phyloP scores from a whole-genome alignment of 805 yeast species.

The Wickerhamiella allomyrinae region DNA sequence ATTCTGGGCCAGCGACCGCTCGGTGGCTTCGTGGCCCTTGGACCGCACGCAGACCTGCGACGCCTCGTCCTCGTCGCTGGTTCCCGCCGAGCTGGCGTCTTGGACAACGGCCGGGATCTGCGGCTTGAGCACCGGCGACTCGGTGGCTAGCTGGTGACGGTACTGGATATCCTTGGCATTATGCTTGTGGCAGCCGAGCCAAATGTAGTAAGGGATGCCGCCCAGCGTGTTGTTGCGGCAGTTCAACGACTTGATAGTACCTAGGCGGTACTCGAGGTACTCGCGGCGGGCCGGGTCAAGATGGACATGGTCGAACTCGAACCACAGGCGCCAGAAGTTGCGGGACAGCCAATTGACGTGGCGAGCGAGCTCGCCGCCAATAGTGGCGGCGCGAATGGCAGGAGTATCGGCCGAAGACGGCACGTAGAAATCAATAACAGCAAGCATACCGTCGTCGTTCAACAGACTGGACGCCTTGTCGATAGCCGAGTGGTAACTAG shows the following conservation, averaged over 20 bases:
- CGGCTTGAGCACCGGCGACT: conserved; percentile 73
- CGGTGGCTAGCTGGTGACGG: conserved; percentile 60
- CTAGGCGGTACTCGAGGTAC: conserved; percentile 68
- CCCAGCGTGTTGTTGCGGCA: conserved; percentile 52
- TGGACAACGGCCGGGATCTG: conserved; percentile 1
- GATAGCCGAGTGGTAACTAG: conserved; percentile 63
- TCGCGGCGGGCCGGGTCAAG: conserved; percentile 71
- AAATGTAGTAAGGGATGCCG: conserved; percentile 65
- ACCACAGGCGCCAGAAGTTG: conserved; percentile 80
- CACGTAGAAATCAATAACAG: conserved; percentile 70
- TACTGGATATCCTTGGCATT: conserved; percentile 35
- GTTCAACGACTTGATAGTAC: conserved; percentile 64
- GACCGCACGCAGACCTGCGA: conserved; percentile 15
- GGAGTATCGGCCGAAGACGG: conserved; percentile 57
- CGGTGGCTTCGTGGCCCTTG: conserved; percentile 70
- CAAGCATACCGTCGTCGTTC: conserved; percentile 43
- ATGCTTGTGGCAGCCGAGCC: conserved; percentile 62
- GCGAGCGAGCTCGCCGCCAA: conserved; percentile 60
- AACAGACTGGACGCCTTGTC: conserved; percentile 48
- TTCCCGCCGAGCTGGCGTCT: background rate
- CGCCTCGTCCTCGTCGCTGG: background rate
- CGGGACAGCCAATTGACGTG: conserved; percentile 65
- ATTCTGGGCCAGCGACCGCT: conserved; percentile 43
- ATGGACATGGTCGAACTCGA: conserved; percentile 68
- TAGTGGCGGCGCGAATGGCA: conserved; percentile 40